Evolutionary conservation across 2,329 filamentous ascomycete genomes (phyloP).

Genomic region (Intubia oerlemansii): DNA sequence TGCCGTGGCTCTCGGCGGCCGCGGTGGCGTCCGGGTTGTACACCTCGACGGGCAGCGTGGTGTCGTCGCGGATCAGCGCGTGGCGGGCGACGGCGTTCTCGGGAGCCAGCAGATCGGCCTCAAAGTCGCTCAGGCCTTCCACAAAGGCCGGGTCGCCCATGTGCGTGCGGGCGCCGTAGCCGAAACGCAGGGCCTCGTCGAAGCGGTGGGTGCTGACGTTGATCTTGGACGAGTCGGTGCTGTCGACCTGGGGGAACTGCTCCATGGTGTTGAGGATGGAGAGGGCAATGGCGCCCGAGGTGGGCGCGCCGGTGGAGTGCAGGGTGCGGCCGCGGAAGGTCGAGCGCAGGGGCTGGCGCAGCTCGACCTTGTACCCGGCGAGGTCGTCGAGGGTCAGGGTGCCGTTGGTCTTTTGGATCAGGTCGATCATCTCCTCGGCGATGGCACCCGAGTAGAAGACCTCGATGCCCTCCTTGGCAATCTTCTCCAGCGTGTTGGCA

Average conservation of each 20-base stretch:
- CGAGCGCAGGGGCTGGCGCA: slow-evolving; percentile 36
- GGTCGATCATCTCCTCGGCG: slow-evolving; percentile 50
- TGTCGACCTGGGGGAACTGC: slow-evolving; percentile 46
- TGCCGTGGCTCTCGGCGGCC: slow-evolving; percentile 29
- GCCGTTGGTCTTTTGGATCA: slow-evolving; percentile 49
- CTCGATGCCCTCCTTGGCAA: slow-evolving; percentile 42
- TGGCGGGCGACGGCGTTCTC: slow-evolving; percentile 37
- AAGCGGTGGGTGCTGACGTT: slow-evolving; percentile 64
- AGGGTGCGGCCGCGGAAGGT: slow-evolving; percentile 52
- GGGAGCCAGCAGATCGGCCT: slow-evolving; percentile 44
- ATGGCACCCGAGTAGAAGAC: slow-evolving; percentile 17
- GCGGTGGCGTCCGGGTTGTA: slow-evolving; percentile 38
- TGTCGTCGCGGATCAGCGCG: slow-evolving; percentile 45
- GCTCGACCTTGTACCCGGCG: slow-evolving; percentile 44
- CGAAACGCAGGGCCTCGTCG: slow-evolving; percentile 77
- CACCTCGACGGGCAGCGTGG: slow-evolving; percentile 47
- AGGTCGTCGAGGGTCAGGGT: slow-evolving; percentile 71
- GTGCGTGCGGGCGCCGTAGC: slow-evolving; percentile 56
- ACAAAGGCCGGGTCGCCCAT: slow-evolving; percentile 72
- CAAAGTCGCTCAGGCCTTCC: slow-evolving; percentile 35
- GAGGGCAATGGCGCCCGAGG: slow-evolving; percentile 56
- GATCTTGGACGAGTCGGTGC: slow-evolving; percentile 9
- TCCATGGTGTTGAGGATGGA: slow-evolving; percentile 66
- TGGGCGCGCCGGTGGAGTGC: slow-evolving; percentile 49
- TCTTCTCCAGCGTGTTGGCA: slow-evolving; percentile 51